A percentile compares a stretch with the other conserved stretches of the same genome.
Evolutionary conservation across 2,329 filamentous ascomycete genomes (phyloP).

Genomic region (Trichoderma breve): DNA sequence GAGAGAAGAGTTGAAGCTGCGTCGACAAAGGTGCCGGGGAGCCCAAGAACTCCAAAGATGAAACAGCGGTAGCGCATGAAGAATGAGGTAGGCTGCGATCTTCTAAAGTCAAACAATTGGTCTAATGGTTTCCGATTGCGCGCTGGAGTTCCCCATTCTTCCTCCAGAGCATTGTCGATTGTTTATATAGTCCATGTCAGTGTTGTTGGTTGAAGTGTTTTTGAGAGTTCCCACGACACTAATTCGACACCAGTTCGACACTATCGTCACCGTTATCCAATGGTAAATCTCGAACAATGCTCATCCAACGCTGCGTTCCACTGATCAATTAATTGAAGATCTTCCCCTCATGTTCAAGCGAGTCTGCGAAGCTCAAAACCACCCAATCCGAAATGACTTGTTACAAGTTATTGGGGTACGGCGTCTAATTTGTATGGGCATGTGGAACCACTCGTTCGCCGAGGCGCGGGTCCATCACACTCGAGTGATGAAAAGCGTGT

Average conservation of each 20-base stretch:
- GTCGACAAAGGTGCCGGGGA: neutral
- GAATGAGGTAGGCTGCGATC: neutral
- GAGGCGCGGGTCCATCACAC: neutral
- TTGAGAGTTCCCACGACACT: neutral
- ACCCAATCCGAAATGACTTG: neutral
- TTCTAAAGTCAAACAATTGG: neutral
- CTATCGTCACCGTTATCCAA: neutral
- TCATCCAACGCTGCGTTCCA: neutral
- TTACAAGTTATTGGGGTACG: neutral
- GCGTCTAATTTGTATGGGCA: neutral
- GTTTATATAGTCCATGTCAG: neutral
- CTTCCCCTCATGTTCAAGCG: neutral
- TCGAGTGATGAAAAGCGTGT: neutral
- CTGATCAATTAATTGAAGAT: neutral
- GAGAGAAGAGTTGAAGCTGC: constrained; percentile 26
- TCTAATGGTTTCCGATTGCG: neutral
- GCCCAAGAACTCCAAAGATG: neutral
- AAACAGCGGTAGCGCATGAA: neutral
- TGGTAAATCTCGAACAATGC: neutral
- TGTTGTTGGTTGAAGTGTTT: neutral
- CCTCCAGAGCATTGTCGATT: neutral
- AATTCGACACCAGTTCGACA: neutral
- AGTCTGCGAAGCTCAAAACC: neutral
- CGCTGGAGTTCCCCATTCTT: too few relatives aligned
- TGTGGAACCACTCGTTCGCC: neutral